Conservation (phyloP, 2,329 filamentous ascomycete species). For the Pseudocercospora macadamiae region DNA sequence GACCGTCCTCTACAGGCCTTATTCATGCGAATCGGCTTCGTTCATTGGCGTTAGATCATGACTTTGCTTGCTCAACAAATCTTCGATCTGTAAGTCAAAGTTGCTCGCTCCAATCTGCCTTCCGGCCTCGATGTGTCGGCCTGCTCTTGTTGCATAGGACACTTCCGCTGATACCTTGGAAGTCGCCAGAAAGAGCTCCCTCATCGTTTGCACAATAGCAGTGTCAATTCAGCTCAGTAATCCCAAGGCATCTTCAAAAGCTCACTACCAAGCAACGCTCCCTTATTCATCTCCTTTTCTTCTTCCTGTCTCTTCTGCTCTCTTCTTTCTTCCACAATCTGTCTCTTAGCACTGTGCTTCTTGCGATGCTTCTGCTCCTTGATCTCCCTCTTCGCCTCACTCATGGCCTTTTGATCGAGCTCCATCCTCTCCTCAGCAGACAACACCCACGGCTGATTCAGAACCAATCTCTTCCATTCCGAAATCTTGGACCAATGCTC, state of each 20-base stretch:
- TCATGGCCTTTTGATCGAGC: slow-evolving; percentile 43
- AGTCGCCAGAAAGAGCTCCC: too few species aligned
- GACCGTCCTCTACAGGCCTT: too few species aligned
- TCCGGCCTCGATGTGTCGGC: too few species aligned
- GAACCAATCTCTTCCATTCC: slow-evolving; percentile 52
- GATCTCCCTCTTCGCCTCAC: slow-evolving; percentile 40
- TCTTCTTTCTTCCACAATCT: slow-evolving; percentile 36
- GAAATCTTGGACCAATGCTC: slow-evolving; percentile 56
- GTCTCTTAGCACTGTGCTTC: slow-evolving; percentile 40
- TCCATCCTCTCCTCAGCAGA: slow-evolving; percentile 46
- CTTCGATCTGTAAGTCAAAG: too few species aligned
- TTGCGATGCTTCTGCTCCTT: slow-evolving; percentile 39
- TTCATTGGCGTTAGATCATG: too few species aligned
- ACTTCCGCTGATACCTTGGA: too few species aligned
- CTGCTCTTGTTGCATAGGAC: too few species aligned
- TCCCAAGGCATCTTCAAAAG: slow-evolving; percentile 28
- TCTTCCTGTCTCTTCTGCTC: slow-evolving; percentile 44
- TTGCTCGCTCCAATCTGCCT: too few species aligned
- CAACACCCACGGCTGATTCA: slow-evolving; percentile 59
- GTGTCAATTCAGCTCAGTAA: background rate
- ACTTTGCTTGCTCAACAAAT: too few species aligned
- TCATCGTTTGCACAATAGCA: too few species aligned
- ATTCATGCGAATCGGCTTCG: too few species aligned
- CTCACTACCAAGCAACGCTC: slow-evolving; percentile 38
- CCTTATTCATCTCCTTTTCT: slow-evolving; percentile 48